Percentiles rank a stretch among this genome's conserved stretches.
These are phyloP conservation scores for Calvatia gigantea DNA, from an alignment of 768 basidiomycete genomes.

Conservation along the genomic window DNA sequence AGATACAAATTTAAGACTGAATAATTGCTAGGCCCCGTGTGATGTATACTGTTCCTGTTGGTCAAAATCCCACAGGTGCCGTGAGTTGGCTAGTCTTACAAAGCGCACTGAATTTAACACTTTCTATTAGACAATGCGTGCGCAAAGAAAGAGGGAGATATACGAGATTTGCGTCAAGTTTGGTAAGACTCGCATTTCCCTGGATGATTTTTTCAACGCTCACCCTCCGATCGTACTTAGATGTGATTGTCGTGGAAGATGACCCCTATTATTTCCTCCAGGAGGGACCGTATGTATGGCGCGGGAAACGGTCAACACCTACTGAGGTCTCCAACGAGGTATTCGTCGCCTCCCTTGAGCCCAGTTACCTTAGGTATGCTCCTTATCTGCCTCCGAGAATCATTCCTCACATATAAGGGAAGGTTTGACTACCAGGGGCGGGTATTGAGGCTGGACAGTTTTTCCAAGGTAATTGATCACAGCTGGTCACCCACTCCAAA, in stretches of 20 bases:
- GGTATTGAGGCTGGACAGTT: slow-evolving; percentile 80
- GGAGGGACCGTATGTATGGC: slow-evolving; percentile 49
- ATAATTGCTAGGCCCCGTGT: slow-evolving; percentile 51
- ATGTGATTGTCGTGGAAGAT: slow-evolving; percentile 79
- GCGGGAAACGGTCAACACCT: slow-evolving; percentile 26
- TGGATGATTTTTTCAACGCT: background rate
- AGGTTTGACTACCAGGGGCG: slow-evolving; percentile 77
- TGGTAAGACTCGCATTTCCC: slow-evolving; percentile 35
- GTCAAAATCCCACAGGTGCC: slow-evolving; percentile 80
- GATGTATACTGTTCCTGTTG: slow-evolving; percentile 75
- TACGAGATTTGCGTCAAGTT: slow-evolving; percentile 83
- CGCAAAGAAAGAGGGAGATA: slow-evolving; percentile 67
- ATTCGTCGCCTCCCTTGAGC: slow-evolving; percentile 54
- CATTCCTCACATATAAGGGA: background rate
- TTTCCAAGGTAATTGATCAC: slow-evolving; percentile 54
- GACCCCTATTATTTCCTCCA: slow-evolving; percentile 82
- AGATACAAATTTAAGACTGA: background rate
- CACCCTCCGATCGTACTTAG: slow-evolving; percentile 24
- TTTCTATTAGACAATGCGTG: slow-evolving; percentile 51
- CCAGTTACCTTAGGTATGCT: slow-evolving; percentile 54
- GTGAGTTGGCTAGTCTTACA: no score
- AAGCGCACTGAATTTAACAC: no score
- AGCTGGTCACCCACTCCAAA: background rate
- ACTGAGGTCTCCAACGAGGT: slow-evolving; percentile 24
- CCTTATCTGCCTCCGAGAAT: background rate